Base-by-base conservation (phyloP, 202 grass and related monocot species). In the Dendrocalamus latiflorus region DNA sequence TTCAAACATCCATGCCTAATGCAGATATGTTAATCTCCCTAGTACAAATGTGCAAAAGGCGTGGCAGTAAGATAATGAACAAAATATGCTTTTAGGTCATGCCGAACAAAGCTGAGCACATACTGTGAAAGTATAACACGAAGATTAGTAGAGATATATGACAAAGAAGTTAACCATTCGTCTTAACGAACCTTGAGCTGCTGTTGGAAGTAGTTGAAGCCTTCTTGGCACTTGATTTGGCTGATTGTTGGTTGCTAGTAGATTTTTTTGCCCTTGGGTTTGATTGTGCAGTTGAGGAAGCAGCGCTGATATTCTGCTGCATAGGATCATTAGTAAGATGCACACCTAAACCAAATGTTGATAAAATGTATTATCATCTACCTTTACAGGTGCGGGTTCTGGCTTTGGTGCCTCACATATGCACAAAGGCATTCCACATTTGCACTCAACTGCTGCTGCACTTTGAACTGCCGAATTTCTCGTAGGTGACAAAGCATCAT, bases 371-470 rank as follows among this genome's bases (percentile, higher is more conserved):
- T 63, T 39, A 51, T 1, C 6, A 65, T 43, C 36, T 80, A 99
- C 97, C 88, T 84, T 91, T 34, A 87, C 49, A 68, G 88, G 84
- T 18, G 67, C 37, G 63, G 93, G 88, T 75, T 95, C 91, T 14
- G 84, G 88, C 70, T 91, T 96, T 24, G 91, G 89, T 50, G 89
- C 86, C 90, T 89, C 93, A 11, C 97, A 99, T 87, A 99, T 99
- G 73, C 97, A 99, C 78, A 99, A 87, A 88, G 97, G 93, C 97
- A 99, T 96, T 78, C 97, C 89, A 70, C 97, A 99, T 73, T 94
- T 99, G 83, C 97, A 99, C 66, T 96, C 93, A 6, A 84, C 70
- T 38, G 42, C 51, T 55, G 77, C 55, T 14, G 65, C 21, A 71
- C 33, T 77, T 17, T 72, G 55, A 84, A 74, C 72, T 44, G 66